A percentile compares a stretch with the other conserved stretches of the same genome.
Evolutionary conservation across 2,329 filamentous ascomycete genomes (phyloP).

Genomic region (Exophiala aquamarina): DNA sequence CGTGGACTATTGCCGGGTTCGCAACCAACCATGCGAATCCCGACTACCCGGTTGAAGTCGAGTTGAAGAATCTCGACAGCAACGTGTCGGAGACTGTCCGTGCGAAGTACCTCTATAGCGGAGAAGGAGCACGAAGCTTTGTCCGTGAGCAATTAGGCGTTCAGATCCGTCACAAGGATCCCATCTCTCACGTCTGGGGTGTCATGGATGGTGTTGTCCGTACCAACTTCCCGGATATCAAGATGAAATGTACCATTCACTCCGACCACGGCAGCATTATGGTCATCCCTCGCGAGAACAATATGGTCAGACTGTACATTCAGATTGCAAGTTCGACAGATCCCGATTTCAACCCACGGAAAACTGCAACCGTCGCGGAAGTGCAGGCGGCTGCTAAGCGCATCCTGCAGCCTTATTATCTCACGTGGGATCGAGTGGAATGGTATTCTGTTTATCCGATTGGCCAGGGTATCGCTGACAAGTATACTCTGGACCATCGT

Average conservation of each 20-base stretch:
- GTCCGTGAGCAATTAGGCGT: slow-evolving; percentile 65
- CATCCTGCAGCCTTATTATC: slow-evolving; percentile 60
- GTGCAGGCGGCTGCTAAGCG: slow-evolving; percentile 59
- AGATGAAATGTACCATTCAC: slow-evolving; percentile 68
- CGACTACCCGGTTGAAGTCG: slow-evolving; percentile 78
- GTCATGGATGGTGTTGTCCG: slow-evolving; percentile 66
- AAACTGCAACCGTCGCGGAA: slow-evolving; percentile 59
- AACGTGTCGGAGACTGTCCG: slow-evolving; percentile 64
- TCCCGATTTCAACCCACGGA: slow-evolving; percentile 60
- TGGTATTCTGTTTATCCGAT: slow-evolving; percentile 69
- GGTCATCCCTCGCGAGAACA: slow-evolving; percentile 56
- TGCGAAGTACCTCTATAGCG: slow-evolving; percentile 63
- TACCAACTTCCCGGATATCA: slow-evolving; percentile 64
- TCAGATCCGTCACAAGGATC: slow-evolving; percentile 63
- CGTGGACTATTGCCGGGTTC: slow-evolving; percentile 63
- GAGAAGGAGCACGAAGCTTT: slow-evolving; percentile 62
- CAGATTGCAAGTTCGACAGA: slow-evolving; percentile 65
- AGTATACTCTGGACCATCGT: slow-evolving; percentile 63
- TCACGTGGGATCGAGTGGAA: slow-evolving; percentile 64
- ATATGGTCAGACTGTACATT: slow-evolving; percentile 51
- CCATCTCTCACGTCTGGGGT: slow-evolving; percentile 64
- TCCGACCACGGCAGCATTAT: slow-evolving; percentile 64
- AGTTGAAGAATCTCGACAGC: slow-evolving; percentile 74
- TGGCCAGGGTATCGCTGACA: slow-evolving; percentile 64
- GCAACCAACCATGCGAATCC: slow-evolving; percentile 60